These are phyloP conservation scores for Claviceps sp. DNA, from an alignment of 2,329 filamentous ascomycete genomes.

Conservation along the genomic window DNA sequence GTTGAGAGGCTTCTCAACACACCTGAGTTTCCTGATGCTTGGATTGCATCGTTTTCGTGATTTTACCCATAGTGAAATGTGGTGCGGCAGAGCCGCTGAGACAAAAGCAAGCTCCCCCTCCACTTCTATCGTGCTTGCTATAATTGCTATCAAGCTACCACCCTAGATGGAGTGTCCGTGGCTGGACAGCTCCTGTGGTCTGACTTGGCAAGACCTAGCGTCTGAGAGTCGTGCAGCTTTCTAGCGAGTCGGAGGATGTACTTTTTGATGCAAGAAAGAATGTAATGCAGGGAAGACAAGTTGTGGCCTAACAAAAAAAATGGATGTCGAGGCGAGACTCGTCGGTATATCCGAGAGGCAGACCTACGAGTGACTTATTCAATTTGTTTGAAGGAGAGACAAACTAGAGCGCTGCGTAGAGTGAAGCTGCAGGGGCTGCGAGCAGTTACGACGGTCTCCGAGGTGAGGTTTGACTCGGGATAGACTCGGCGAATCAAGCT, in stretches of 20 bases:
- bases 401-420: not conserved
- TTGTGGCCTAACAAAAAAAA: not conserved
- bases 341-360: not conserved
- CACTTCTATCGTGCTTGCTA: slow-evolving; percentile 33
- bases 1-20: slow-evolving; percentile 15
- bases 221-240: not conserved
- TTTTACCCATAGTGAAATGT: slow-evolving; percentile 51
- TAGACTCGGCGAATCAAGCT: slow-evolving; percentile 2
- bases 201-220: not conserved
- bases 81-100: slow-evolving; percentile 46
- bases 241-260: not conserved
- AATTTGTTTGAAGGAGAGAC: not conserved
- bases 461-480: slow-evolving; percentile 3
- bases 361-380: not conserved
- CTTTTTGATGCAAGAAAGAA: not conserved
- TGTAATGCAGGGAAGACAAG: not conserved
- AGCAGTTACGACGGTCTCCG: not conserved
- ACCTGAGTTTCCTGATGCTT: slow-evolving; percentile 58
- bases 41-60: slow-evolving; percentile 51
- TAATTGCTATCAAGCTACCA: slow-evolving; percentile 27
- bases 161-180: slow-evolving; percentile 18
- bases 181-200: slow-evolving; percentile 17
- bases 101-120: slow-evolving; percentile 37
- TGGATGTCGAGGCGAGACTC: not conserved
- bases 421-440: too few species aligned